phyloP scores from a whole-genome alignment of 768 basidiomycete genomes.

The Boletus subcaerulescens region DNA sequence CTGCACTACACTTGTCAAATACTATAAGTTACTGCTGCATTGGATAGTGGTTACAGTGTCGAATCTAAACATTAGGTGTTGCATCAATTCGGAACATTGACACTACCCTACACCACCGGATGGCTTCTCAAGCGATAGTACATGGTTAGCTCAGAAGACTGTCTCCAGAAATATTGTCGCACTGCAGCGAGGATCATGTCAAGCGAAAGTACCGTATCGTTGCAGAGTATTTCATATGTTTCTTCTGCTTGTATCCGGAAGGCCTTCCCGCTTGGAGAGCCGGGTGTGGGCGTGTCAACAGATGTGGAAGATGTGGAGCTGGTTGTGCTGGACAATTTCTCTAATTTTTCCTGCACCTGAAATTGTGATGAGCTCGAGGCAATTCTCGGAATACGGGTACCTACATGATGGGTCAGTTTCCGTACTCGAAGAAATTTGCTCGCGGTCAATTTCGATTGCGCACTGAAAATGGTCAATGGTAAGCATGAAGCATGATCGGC shows the following conservation, averaged over 20 bases:
- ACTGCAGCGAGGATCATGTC: slow-evolving; percentile 90
- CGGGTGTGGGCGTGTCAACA: slow-evolving; percentile 39
- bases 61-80: background rate
- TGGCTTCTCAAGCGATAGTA: slow-evolving; percentile 58
- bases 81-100: background rate
- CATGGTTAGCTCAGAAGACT: slow-evolving; percentile 68
- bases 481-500: background rate
- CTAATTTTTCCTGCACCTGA: slow-evolving; percentile 83
- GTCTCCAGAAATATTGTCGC: slow-evolving; percentile 87
- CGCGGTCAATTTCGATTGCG: slow-evolving; percentile 85
- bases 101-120: background rate
- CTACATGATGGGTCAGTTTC: slow-evolving; percentile 80
- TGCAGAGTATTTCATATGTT: slow-evolving; percentile 83
- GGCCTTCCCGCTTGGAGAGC: slow-evolving; percentile 21
- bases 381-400: slow-evolving; percentile 24
- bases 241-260: slow-evolving; percentile 53
- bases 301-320: slow-evolving; percentile 29
- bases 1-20: slow-evolving; percentile 13
- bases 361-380: slow-evolving; percentile 4
- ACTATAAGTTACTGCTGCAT: slow-evolving; percentile 18
- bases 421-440: slow-evolving; percentile 80
- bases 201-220: slow-evolving; percentile 75
- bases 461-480: slow-evolving; percentile 33
- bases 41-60: background rate
- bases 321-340: slow-evolving; percentile 44